These are phyloP conservation scores for Solanum chmielewskii DNA, from an alignment of 257 asterid genomes.

Conservation along the genomic window DNA sequence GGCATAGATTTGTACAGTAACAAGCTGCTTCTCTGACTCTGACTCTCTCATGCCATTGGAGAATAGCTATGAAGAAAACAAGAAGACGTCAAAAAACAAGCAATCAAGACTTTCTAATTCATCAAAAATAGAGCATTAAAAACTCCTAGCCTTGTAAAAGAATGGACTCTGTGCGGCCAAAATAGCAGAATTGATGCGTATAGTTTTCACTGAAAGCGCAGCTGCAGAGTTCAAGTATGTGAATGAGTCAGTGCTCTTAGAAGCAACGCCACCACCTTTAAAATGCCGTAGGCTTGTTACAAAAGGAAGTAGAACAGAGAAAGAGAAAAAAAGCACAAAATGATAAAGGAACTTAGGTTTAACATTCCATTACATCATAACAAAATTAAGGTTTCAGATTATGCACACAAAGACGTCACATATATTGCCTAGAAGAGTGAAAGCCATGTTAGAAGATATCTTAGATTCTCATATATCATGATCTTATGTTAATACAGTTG, in stretches of 20 bases:
- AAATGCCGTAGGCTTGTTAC: neutral
- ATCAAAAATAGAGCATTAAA: neutral
- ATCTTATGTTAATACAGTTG: neutral
- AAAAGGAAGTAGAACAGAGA: neutral
- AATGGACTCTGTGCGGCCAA: slow-evolving; percentile 88
- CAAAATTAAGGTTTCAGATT: neutral
- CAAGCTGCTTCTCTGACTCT: slow-evolving; percentile 60
- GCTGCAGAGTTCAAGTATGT: slow-evolving; percentile 30
- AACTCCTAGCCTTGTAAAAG: slow-evolving; percentile 51
- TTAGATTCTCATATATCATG: neutral
- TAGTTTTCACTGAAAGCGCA: slow-evolving; percentile 30
- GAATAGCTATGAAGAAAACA: slow-evolving; percentile 40
- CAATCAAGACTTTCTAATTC: neutral
- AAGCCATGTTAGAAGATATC: neutral
- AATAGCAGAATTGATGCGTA: slow-evolving; percentile 85
- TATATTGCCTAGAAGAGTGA: neutral
- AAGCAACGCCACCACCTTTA: slow-evolving; percentile 36
- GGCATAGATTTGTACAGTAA: slow-evolving; percentile 55
- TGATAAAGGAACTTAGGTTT: neutral
- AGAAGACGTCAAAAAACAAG: neutral
- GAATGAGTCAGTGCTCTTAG: slow-evolving; percentile 14
- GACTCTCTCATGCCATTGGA: slow-evolving; percentile 66
- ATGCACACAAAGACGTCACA: neutral
- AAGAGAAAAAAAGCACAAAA: neutral
- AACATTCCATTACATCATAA: neutral